Percentiles rank a stretch among this genome's conserved stretches.
phyloP scores from a whole-genome alignment of 2,329 filamentous ascomycete species.

The Botryotinia globosa region DNA sequence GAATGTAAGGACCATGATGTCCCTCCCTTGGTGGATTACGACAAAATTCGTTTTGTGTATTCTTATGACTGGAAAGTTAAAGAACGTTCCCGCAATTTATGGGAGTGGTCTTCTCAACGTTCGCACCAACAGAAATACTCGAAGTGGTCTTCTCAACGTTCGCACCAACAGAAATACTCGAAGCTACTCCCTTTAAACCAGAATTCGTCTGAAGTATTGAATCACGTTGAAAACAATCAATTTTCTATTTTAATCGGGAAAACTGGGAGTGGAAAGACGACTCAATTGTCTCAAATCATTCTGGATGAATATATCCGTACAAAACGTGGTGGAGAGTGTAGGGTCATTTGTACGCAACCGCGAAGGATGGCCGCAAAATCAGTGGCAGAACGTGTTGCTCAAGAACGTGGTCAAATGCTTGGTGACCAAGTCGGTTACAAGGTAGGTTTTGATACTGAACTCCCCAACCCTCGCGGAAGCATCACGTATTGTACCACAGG shows the following conservation, averaged over 20 bases:
- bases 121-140: not conserved
- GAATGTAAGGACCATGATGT: not conserved
- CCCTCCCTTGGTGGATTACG: not conserved
- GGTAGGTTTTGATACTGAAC: slow-evolving; percentile 81
- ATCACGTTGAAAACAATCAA: slow-evolving; percentile 74
- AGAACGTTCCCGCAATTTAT: not conserved
- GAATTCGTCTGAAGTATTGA: slow-evolving; percentile 78
- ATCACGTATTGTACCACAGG: slow-evolving; percentile 95
- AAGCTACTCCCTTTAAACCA: slow-evolving; percentile 70
- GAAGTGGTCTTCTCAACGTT: not conserved
- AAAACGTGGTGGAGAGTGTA: slow-evolving; percentile 69
- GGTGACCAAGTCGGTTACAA: slow-evolving; percentile 86
- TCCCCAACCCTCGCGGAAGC: slow-evolving; percentile 58
- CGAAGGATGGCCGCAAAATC: slow-evolving; percentile 89
- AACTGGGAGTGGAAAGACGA: slow-evolving; percentile 93
- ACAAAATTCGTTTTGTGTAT: not conserved
- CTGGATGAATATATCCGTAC: slow-evolving; percentile 79
- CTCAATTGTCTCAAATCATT: slow-evolving; percentile 92
- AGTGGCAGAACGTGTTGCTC: slow-evolving; percentile 85
- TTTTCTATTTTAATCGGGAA: slow-evolving; percentile 95
- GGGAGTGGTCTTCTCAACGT: not conserved
- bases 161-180: not conserved
- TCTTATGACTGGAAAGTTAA: not conserved
- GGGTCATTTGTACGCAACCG: slow-evolving; percentile 93
- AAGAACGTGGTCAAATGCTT: slow-evolving; percentile 76